These are phyloP conservation scores for Nannizzia gypsea DNA, from an alignment of 2,329 filamentous ascomycete genomes.

Conservation along the genomic window DNA sequence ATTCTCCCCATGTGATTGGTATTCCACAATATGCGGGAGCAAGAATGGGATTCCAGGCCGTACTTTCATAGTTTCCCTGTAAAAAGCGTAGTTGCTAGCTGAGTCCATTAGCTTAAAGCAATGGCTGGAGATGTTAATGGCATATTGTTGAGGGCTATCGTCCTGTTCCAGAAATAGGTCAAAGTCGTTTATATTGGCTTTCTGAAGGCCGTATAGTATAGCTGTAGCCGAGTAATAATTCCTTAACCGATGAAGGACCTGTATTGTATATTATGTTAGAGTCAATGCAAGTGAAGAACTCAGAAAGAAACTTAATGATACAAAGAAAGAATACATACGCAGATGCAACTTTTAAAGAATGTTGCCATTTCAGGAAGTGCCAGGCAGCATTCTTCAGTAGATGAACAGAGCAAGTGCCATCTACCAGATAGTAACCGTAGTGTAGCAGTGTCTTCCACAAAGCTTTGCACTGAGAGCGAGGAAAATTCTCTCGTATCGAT, in stretches of 20 bases:
- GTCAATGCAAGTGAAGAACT: neutral
- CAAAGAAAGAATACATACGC: conserved; percentile 19
- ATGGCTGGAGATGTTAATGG: conserved; percentile 15
- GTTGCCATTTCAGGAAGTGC: conserved; percentile 24
- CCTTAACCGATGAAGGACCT: conserved; percentile 22
- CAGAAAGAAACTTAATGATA: neutral
- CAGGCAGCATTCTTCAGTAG: conserved; percentile 30
- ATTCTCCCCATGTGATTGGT: conserved; percentile 8
- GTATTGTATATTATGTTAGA: neutral
- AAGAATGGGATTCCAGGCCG: conserved; percentile 30
- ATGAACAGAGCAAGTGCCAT: conserved; percentile 25
- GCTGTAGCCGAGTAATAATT: conserved; percentile 31
- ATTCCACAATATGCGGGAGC: conserved; percentile 27
- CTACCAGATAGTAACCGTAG: conserved; percentile 17
- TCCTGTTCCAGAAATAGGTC: neutral
- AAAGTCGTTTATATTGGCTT: conserved; percentile 17
- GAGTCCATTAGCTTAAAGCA: conserved; percentile 21
- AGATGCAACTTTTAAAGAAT: conserved; percentile 26
- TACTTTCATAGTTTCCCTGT: conserved; percentile 24
- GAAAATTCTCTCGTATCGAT: conserved; percentile 24
- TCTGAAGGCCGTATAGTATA: conserved; percentile 27
- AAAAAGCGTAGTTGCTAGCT: conserved; percentile 25
- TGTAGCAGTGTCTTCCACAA: conserved; percentile 18
- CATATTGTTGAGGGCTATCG: neutral
- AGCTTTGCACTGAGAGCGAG: conserved; percentile 17